A percentile compares a stretch with the other conserved stretches of the same genome.
Evolutionary conservation across 2,329 filamentous ascomycete species (phyloP).

Genomic region (Fusarium luffae): DNA sequence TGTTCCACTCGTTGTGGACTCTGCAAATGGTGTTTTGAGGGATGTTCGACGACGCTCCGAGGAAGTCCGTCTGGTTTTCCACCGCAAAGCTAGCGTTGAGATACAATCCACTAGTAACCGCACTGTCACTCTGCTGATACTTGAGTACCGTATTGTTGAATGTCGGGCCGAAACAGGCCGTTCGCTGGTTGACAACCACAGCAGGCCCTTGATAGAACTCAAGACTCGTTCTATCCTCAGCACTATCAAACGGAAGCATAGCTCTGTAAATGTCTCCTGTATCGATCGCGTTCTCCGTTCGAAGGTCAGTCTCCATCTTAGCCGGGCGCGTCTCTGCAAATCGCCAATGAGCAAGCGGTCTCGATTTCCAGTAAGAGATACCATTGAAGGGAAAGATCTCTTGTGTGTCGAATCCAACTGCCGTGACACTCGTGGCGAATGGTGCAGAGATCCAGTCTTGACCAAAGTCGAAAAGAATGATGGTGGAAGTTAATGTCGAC

Average conservation of each 20-base stretch:
- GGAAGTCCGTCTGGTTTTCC: not conserved
- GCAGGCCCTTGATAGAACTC: conserved; percentile 11
- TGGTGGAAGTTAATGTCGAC: conserved; percentile 23
- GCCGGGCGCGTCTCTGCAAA: conserved; percentile 13
- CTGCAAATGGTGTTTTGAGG: not conserved
- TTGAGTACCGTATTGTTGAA: not conserved
- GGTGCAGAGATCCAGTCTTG: conserved; percentile 1
- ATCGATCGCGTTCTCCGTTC: not conserved
- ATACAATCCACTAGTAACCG: conserved; percentile 1
- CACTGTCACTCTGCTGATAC: not conserved
- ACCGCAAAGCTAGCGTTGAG: not conserved
- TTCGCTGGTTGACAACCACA: conserved; percentile 7
- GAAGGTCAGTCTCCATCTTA: not conserved
- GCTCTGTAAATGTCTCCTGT: conserved; percentile 12
- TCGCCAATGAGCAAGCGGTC: conserved; percentile 20
- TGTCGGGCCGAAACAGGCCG: not conserved
- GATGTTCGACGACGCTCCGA: not conserved
- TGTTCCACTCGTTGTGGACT: conserved; percentile 4
- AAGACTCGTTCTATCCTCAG: not conserved
- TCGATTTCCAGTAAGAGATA: conserved; percentile 24
- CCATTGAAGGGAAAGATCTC: not conserved
- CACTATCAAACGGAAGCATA: not conserved
- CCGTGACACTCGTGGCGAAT: not conserved
- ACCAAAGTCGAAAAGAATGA: conserved; percentile 28
- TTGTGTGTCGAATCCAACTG: conserved; percentile 5